Evolutionary conservation across 2,329 filamentous ascomycete species (phyloP), one percentile per base, ranked within the genome.

Genomic region (Aureobasidium sp.): DNA sequence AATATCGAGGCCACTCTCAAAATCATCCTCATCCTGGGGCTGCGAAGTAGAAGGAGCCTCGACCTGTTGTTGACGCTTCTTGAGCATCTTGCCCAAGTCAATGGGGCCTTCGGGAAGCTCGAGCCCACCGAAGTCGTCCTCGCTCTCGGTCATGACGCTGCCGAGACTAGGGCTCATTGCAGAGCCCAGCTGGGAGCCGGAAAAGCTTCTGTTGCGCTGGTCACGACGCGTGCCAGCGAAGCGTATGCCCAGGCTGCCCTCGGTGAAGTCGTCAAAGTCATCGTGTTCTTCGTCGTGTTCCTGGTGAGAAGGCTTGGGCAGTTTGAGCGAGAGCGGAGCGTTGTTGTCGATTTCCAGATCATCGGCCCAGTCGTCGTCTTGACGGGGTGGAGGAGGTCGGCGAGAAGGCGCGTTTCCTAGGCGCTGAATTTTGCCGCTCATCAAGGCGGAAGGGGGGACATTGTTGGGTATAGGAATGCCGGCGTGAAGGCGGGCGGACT

Each of bases 391-490:
- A 63, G 76, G 77, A 66, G 73, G 74, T 61, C 69, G 68, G n/a
- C 61, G 67, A 63, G 76, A 76, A 62, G 75, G 75, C 66, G 77
- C 77, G 72, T 78, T 81, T 14, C 92, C 92, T 37, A 97, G 81
- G 68, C 92, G 83, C 77, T 95, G 96, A 71, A 97, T 97, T 11
- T 91, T 93, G 58, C 94, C 94, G 59, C 93, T 93, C 73, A 94
- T 84, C 45, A 99, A 79, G 34, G 94, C 94, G 22, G 93, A 96
- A 34, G 89, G 85, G 1, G 93, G 91, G 36, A 97, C 86, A 71
- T 92, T 92, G 57, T 84, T 80, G 31, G 94, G 94, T 62, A 97
- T 85, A 7, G 94, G 93, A 66, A 99, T 96, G 67, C 94, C 94
- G 29, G 91, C 92, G 72, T 86, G 87, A 27, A 49, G 57, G 70